Evolutionary conservation across 805 yeast genomes (phyloP), one percentile per base, ranked within the genome.

Genomic region (Candida maesae): DNA sequence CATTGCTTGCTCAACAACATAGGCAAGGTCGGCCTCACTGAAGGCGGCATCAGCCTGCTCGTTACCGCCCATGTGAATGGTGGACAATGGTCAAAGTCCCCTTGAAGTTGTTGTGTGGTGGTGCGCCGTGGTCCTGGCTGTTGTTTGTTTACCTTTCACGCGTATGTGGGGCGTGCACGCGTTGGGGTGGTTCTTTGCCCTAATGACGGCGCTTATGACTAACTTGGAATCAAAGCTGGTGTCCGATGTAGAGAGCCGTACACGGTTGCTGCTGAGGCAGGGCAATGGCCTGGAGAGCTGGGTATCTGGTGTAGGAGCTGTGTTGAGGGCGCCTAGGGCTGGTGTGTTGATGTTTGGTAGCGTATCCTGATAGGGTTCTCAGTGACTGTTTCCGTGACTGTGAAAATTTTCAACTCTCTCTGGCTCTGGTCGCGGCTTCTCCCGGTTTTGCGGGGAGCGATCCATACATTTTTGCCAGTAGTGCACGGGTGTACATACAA

Each of bases 1-100:
- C 59, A 67, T 65, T 2, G 73, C 73, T 46, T 59, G 65, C 15
- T 67, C 65, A 4, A 66, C 71, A 14, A 63, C 67, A 16, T 64
- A 60, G 16, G 63, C 70, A 20, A 67, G 44, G 45, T 64, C 68
- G 21, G 52, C 60, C 30, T 61, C 68, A 13, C 39, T 41, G 44
- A 47, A 42, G 8, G 37, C 40, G 31, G 25, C 38, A 25, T 42
- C 32, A 19, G 27, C 33, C 16, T 32, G 27, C 18, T 36, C 24
- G 10, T 33, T 24, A 16, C 35, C 33, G 10, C 37, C 36, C 40
- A 36, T 36, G 27, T 21, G 13, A 21, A 30, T 36, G 27, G 19
- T 15, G 24, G n/a, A 18, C 24, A n/a, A 15, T 11, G 35, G n/a
- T n/a, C n/a, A n/a, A n/a, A n/a, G n/a, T n/a, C 26, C 10, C 24